Conservation (phyloP, 108 stramenopile species). For the Fistulifera solaris region DNA sequence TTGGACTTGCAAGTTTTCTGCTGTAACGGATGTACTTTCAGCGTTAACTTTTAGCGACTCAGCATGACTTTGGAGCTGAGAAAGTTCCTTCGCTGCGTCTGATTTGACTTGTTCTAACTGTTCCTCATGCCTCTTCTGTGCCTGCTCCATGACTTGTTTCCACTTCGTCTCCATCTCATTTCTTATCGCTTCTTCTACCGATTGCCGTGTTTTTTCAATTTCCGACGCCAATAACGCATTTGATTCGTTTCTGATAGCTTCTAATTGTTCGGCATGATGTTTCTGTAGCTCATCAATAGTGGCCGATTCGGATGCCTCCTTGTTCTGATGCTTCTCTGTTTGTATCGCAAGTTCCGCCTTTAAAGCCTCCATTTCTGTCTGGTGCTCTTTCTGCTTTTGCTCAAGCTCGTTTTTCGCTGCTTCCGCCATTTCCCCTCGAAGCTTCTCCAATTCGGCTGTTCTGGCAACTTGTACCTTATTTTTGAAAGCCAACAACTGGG, state of each 20-base stretch:
- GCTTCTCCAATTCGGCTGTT: conserved; percentile 27
- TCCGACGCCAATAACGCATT: neutral
- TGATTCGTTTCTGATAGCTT: neutral
- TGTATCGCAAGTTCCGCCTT: conserved; percentile 9
- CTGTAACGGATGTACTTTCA: neutral
- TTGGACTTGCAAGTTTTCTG: neutral
- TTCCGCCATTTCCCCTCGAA: conserved; percentile 11
- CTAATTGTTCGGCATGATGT: neutral
- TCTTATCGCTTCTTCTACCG: conserved; percentile 2
- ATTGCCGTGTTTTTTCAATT: conserved; percentile 4
- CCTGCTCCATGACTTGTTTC: neutral
- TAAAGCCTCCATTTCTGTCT: neutral
- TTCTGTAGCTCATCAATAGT: no score
- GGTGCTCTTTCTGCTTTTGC: conserved; percentile 13
- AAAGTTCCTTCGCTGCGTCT: neutral
- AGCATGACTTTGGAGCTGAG: neutral
- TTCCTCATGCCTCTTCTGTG: neutral
- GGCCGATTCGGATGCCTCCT: conserved; percentile 2
- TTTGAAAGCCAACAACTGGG: conserved; percentile 37
- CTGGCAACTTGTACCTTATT: conserved; percentile 46
- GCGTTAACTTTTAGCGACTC: neutral
- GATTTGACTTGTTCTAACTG: neutral
- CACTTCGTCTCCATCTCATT: conserved; percentile 1
- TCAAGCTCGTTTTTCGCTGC: conserved; percentile 18
- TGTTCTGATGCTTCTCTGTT: conserved; percentile 1